A percentile compares a stretch with the other conserved stretches of the same genome.
These are phyloP conservation scores for Scutellaria baicalensis DNA, from an alignment of 257 asterid species.

Conservation along the genomic window DNA sequence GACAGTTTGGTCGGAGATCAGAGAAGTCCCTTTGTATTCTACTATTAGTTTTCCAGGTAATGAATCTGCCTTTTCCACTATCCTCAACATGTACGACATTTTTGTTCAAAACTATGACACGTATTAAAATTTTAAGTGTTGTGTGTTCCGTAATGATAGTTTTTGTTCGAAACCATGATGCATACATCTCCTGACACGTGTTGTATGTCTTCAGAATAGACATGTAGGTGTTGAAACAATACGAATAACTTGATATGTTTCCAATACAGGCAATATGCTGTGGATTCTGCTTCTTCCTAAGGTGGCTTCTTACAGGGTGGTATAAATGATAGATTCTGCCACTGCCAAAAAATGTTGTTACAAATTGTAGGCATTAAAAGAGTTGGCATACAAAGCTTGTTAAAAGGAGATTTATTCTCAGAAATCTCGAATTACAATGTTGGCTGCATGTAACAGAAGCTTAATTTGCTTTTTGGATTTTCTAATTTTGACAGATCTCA, in stretches of 20 bases:
- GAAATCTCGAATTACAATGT: neutral
- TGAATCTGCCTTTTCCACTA: neutral
- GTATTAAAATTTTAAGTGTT: too few species aligned
- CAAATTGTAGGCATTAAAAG: neutral
- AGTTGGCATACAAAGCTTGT: neutral
- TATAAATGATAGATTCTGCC: slow-evolving; percentile 41
- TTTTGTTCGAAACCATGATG: too few species aligned
- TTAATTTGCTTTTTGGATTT: slow-evolving; percentile 1
- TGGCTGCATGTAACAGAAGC: neutral
- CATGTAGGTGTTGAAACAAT: neutral
- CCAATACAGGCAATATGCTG: slow-evolving; percentile 68
- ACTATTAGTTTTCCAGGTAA: slow-evolving; percentile 80
- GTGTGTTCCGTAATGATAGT: too few species aligned
- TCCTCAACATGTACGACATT: neutral
- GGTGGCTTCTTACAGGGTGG: slow-evolving; percentile 93
- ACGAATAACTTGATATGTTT: neutral
- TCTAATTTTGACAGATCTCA: neutral
- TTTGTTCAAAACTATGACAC: neutral
- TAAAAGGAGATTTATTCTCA: neutral
- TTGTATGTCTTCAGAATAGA: too few species aligned
- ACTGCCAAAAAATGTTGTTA: neutral
- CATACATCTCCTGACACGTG: too few species aligned
- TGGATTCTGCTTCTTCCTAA: slow-evolving; percentile 61
- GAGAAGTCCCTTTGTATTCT: slow-evolving; percentile 74
- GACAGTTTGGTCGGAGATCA: slow-evolving; percentile 64